These are phyloP conservation scores for Blastocystis hominis DNA, from an alignment of 352 stramenopile genomes.

Conservation along the genomic window DNA sequence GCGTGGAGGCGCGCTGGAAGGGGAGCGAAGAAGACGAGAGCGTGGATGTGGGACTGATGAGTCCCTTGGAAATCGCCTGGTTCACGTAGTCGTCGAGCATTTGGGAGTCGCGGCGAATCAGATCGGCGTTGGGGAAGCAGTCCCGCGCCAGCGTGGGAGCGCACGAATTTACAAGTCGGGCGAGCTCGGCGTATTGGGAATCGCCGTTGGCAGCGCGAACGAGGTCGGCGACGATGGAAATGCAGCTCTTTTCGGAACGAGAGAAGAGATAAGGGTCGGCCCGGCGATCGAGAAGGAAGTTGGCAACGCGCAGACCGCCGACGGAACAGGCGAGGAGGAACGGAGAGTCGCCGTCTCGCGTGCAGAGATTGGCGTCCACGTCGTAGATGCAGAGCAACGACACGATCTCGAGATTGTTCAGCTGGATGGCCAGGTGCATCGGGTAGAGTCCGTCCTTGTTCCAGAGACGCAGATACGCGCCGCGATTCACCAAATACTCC, in stretches of 20 bases:
- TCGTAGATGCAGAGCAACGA: constrained; percentile 4
- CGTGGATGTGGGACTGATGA: neutral
- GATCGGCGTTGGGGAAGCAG: neutral
- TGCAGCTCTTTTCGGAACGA: neutral
- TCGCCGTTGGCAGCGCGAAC: neutral
- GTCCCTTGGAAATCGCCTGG: neutral
- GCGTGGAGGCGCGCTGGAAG: neutral
- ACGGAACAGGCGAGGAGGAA: constrained; percentile 12
- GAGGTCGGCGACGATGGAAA: neutral
- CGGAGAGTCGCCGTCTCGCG: constrained; percentile 1
- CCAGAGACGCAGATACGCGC: constrained; percentile 39
- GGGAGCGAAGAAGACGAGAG: neutral
- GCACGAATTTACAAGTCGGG: neutral
- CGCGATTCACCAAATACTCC: constrained; percentile 24
- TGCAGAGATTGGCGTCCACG: constrained; percentile 26
- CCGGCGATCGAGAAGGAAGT: neutral
- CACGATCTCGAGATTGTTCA: neutral
- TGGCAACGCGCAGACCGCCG: neutral
- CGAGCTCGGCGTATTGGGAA: neutral
- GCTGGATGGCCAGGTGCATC: constrained; percentile 33
- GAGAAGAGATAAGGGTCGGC: constrained; percentile 43
- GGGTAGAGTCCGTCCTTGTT: constrained; percentile 50
- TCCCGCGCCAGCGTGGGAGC: neutral
- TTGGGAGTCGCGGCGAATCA: neutral
- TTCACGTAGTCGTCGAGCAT: neutral